Conservation (phyloP, 345 rosid species). For the Rhizophora apiculata region DNA sequence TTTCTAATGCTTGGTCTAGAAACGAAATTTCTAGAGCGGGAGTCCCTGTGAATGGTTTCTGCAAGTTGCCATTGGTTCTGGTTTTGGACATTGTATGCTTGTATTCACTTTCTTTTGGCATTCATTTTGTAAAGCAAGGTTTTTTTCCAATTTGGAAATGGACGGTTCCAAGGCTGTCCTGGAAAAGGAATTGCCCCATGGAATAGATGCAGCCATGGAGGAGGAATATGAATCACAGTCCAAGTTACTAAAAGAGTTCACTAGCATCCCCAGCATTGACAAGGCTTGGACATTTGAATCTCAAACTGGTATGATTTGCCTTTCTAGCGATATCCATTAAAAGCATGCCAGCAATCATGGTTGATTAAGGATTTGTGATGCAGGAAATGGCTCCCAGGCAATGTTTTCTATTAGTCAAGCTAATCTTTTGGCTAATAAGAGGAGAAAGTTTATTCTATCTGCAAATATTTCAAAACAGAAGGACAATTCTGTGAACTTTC, state of each 20-base stretch:
- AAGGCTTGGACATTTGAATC: conserved; percentile 76
- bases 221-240: conserved; percentile 70
- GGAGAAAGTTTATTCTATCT: conserved; percentile 53
- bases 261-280: conserved; percentile 55
- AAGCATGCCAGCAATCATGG: too few relatives aligned
- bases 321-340: too few relatives aligned
- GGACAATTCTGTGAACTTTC: conserved; percentile 41
- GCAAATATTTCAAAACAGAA: conserved; percentile 46
- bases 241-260: conserved; percentile 67
- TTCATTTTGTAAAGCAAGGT: conserved; percentile 28
- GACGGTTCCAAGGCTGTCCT: conserved; percentile 41
- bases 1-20: too few relatives aligned
- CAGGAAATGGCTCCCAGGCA: conserved; percentile 55
- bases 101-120: conserved; percentile 9
- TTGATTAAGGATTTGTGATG: conserved; percentile 9
- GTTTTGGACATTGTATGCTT: neutral
- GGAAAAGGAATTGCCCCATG: conserved; percentile 37
- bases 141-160: conserved; percentile 37
- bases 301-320: conserved; percentile 37
- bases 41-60: too few relatives aligned
- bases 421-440: conserved; percentile 75
- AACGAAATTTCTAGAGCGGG: too few relatives aligned
- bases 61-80: neutral
- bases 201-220: conserved; percentile 50
- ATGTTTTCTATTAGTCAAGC: conserved; percentile 81